These are phyloP conservation scores for Colletotrichum agaves DNA, from an alignment of 2,329 filamentous ascomycete species.

Conservation along the genomic window DNA sequence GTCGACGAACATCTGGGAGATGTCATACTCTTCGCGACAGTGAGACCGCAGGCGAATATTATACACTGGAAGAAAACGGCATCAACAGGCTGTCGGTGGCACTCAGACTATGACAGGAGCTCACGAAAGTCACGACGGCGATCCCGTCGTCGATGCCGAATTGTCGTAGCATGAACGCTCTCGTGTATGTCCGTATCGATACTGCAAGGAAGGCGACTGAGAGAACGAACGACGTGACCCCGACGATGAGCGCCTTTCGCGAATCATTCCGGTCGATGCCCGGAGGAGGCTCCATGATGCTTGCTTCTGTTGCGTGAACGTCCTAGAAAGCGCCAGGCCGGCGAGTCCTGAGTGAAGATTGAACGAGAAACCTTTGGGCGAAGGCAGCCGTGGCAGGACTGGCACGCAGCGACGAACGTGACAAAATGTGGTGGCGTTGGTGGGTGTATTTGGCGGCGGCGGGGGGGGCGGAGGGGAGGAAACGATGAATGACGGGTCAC, in stretches of 20 bases:
- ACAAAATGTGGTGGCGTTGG: background rate
- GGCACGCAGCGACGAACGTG: background rate
- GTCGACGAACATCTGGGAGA: no score
- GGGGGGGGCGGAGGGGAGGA: no score
- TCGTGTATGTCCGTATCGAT: conserved; percentile 39
- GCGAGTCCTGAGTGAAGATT: background rate
- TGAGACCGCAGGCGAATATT: conserved; percentile 23
- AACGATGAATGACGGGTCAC: background rate
- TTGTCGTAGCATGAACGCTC: conserved; percentile 41
- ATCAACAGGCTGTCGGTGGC: background rate
- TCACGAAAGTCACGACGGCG: conserved; percentile 42
- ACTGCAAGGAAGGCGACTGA: conserved; percentile 26
- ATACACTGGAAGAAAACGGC: background rate
- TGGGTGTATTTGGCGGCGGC: background rate
- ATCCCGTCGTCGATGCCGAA: conserved; percentile 43
- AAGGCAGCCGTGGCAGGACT: background rate
- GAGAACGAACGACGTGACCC: conserved; percentile 1
- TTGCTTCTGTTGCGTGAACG: background rate
- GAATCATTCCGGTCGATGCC: conserved; percentile 18
- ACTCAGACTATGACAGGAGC: background rate
- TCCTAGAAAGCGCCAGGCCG: background rate
- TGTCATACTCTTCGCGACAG: conserved; percentile 22
- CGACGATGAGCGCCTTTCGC: conserved; percentile 6
- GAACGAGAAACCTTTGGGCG: background rate
- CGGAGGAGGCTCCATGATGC: conserved; percentile 32